Evolutionary conservation across 73 alveolate genomes (phyloP).

Genomic region (Paramecium biaurelia): DNA sequence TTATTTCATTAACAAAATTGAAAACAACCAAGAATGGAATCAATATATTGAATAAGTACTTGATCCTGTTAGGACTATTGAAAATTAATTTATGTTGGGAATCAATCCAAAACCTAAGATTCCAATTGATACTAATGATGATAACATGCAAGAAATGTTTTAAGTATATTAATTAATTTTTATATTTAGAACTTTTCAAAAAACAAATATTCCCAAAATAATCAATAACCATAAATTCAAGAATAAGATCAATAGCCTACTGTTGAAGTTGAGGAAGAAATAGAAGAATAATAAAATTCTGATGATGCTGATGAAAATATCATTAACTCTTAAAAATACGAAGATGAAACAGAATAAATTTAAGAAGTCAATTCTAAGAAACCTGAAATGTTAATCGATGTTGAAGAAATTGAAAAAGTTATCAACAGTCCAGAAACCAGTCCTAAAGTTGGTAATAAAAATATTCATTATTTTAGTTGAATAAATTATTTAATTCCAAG

Average conservation of each 20-base stretch:
- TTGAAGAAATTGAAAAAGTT: background rate
- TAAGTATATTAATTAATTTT: background rate
- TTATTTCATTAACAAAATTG: background rate
- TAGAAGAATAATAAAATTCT: background rate
- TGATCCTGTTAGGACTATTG: background rate
- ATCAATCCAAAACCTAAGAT: slow-evolving; percentile 10
- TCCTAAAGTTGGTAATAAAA: slow-evolving; percentile 19
- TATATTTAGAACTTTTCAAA: background rate
- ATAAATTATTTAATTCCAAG: slow-evolving; percentile 7
- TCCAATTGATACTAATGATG: background rate
- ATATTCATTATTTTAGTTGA: background rate
- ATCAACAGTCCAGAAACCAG: slow-evolving; percentile 4
- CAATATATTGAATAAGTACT: background rate
- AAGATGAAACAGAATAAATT: background rate
- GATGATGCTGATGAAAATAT: background rate
- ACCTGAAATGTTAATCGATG: background rate
- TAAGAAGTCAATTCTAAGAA: background rate
- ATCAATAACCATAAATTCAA: background rate
- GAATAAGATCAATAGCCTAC: background rate
- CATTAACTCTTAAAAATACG: background rate
- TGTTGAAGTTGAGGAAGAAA: slow-evolving; percentile 5
- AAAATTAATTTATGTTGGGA: background rate
- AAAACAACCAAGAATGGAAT: background rate
- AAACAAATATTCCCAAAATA: background rate
- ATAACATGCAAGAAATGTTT: background rate